Evolutionary conservation across 2,329 filamentous ascomycete species (phyloP).

Genomic region (Pestalotiopsis sp.): DNA sequence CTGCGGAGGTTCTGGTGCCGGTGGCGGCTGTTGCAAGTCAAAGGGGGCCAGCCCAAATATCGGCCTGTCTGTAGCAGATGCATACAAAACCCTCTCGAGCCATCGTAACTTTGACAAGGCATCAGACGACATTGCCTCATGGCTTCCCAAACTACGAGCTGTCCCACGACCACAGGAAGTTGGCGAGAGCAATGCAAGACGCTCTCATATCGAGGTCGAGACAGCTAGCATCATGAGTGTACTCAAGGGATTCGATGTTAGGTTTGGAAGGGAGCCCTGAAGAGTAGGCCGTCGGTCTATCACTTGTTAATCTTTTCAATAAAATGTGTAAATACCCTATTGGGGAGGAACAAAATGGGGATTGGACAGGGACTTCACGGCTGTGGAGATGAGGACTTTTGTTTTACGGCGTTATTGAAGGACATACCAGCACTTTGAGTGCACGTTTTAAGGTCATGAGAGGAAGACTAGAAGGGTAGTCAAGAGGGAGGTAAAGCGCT

Average conservation of each 20-base stretch:
- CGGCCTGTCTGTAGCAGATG: constrained; percentile 73
- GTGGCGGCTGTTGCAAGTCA: constrained; percentile 67
- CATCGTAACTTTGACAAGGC: constrained; percentile 77
- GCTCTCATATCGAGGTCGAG: constrained; percentile 74
- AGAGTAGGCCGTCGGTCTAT: not conserved
- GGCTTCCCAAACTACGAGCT: constrained; percentile 74
- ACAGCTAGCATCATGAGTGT: constrained; percentile 85
- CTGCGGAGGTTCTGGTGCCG: constrained; percentile 62
- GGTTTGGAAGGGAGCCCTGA: constrained; percentile 58
- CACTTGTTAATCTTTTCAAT: not conserved
- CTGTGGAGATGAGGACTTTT: not conserved
- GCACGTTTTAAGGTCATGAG: not conserved
- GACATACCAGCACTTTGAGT: not conserved
- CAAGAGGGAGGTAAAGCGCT: not conserved
- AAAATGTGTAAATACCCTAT: not conserved
- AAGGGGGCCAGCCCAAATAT: constrained; percentile 45
- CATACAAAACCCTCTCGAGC: constrained; percentile 77
- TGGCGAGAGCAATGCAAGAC: constrained; percentile 21
- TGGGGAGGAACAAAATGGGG: constrained; percentile 1
- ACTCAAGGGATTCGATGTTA: constrained; percentile 77
- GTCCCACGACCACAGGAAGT: constrained; percentile 42
- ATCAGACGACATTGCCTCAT: constrained; percentile 72
- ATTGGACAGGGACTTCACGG: not conserved
- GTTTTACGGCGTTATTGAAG: not conserved
- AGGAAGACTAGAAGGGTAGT: not conserved